phyloP scores from a whole-genome alignment of 495 filamentous ascomycete species.

The Aspergillus biplanus region DNA sequence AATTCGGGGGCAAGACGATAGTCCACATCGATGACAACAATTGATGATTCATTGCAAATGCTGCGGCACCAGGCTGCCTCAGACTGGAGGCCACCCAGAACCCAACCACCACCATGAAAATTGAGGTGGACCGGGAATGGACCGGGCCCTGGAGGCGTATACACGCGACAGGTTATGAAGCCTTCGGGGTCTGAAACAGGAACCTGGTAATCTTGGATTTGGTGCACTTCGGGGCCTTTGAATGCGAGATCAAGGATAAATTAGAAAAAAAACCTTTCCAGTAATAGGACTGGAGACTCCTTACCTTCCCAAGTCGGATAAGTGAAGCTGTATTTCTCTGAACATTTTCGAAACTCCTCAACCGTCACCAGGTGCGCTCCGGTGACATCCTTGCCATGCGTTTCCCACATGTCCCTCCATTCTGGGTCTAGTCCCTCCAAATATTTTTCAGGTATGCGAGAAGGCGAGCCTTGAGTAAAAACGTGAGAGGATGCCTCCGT shows the following conservation, averaged over 20 bases:
- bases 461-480: no score
- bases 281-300: neutral
- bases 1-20: constrained; percentile 39
- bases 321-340: constrained; percentile 38
- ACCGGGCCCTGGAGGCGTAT: constrained; percentile 34
- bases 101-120: constrained; percentile 53
- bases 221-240: constrained; percentile 34
- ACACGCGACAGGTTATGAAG: constrained; percentile 44
- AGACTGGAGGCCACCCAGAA: constrained; percentile 43
- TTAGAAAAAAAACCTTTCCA: neutral
- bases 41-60: constrained; percentile 45
- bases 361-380: constrained; percentile 32
- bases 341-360: constrained; percentile 38
- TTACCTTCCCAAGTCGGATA: constrained; percentile 38
- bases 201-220: constrained; percentile 34
- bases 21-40: constrained; percentile 47
- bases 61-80: constrained; percentile 45
- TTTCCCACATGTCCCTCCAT: constrained; percentile 27
- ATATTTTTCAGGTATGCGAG: constrained; percentile 23
- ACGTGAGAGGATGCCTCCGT: no score
- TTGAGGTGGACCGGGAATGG: constrained; percentile 50
- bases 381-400: constrained; percentile 22
- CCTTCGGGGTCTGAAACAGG: constrained; percentile 39
- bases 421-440: constrained; percentile 21
- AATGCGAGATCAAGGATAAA: neutral